Base-by-base conservation (phyloP, 768 basidiomycete genomes). In the Podaxis sp. region DNA sequence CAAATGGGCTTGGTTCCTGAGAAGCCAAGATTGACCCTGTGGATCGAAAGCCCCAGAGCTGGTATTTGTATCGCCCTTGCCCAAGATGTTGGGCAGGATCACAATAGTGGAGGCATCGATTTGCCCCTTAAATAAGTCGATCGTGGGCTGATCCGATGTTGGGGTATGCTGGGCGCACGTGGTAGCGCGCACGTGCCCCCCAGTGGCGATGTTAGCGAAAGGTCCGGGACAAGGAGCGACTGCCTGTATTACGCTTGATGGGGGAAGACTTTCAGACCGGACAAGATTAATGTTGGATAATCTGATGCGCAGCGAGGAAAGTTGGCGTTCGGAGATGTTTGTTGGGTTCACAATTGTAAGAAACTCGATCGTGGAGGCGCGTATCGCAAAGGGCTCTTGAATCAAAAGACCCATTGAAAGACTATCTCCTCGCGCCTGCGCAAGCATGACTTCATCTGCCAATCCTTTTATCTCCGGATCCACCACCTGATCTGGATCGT, bases 101-200 rank as follows among this genome's bases (percentile, higher is more conserved):
- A 63, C 37, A 11, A 61, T 37, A 4, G 63, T 49, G 5, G 63
- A 66, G n/a, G 54, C 24, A 22, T 64, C 65, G 25, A 66, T 40
- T 25, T 64, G 58, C 17, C 63, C 63, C 15, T 60, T 53, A 40
- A 64, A 66, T 6, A 46, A n/a, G 13, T 47, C 37, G 17, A 22
- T 40, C 6, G 63, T 43, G 7, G 63, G 17, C 25, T 8, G 43
- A n/a, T 24, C n/a, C 15, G 57, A 50, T n/a, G 29, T 27, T 25
- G 37, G 33, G 8, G 33, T 27, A 40, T 25, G 58, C 25, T 38
- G 59, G 27, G 55, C 13, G 47, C 64, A 65, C 3, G 61, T 66
- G 11, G 55, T 63, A 36, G 53, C 53, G 17, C 62, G 61, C 8
- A 66, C 53, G 5, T 57, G 54, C 17, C 63, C 65, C 1, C 65